These are phyloP conservation scores for Catunica adiposa DNA, from an alignment of 2,329 filamentous ascomycete species.

Conservation along the genomic window DNA sequence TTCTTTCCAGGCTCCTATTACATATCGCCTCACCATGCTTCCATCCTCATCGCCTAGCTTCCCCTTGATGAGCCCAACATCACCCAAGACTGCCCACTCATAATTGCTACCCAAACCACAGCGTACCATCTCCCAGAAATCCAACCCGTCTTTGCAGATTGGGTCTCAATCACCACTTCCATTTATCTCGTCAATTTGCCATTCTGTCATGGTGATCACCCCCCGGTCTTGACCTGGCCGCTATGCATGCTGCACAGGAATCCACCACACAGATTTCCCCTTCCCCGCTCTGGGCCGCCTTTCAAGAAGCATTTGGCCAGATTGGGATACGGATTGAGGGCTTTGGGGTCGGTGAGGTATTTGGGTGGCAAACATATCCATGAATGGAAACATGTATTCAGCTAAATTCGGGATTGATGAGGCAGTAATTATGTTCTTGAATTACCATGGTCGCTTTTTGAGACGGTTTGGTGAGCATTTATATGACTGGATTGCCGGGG, in stretches of 20 bases:
- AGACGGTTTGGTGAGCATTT: too few relatives aligned
- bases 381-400: too few relatives aligned
- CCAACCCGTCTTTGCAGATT: not conserved
- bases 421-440: too few relatives aligned
- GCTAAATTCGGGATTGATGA: too few relatives aligned
- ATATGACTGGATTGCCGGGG: too few relatives aligned
- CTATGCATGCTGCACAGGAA: not conserved
- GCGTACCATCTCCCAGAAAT: too few relatives aligned
- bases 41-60: not conserved
- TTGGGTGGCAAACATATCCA: too few relatives aligned
- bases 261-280: not conserved
- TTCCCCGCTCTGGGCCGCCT: conserved; percentile 2
- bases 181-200: not conserved
- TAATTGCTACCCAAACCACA: not conserved
- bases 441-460: too few relatives aligned
- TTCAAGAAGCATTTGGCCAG: not conserved
- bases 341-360: not conserved
- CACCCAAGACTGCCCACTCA: not conserved
- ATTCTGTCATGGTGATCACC: not conserved
- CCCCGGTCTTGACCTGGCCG: not conserved
- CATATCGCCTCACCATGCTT: not conserved
- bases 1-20: too few relatives aligned
- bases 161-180: not conserved
- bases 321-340: conserved; percentile 1
- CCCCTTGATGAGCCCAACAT: not conserved